These are phyloP conservation scores for Sinapis alba DNA, from an alignment of 441 rosid genomes.

Conservation along the genomic window DNA sequence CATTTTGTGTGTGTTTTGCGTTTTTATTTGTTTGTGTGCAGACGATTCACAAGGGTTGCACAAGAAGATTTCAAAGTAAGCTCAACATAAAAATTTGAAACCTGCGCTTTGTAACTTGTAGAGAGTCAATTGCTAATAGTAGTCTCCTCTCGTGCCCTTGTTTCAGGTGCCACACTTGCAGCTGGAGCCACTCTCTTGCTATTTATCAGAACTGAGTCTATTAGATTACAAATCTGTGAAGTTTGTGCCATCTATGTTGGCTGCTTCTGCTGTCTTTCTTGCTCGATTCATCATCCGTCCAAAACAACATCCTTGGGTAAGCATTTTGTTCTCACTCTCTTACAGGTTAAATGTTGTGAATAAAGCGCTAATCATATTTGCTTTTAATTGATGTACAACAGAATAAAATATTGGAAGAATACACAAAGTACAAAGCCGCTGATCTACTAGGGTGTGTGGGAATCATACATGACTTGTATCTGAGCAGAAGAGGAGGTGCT, in stretches of 20 bases:
- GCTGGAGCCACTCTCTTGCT: constrained; percentile 64
- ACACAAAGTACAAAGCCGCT: not conserved
- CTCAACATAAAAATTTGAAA: not conserved
- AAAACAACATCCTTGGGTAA: not conserved
- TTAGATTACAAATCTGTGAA: constrained; percentile 20
- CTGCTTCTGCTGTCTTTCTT: constrained; percentile 1
- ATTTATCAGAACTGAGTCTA: constrained; percentile 65
- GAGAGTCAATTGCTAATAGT: not conserved
- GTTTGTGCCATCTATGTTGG: not conserved
- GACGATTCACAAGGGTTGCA: constrained; percentile 54
- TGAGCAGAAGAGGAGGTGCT: not conserved
- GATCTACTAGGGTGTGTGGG: not conserved
- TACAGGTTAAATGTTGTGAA: not conserved
- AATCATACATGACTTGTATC: not conserved
- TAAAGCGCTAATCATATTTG: not conserved
- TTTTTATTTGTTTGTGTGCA: constrained; percentile 18
- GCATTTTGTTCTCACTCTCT: not conserved
- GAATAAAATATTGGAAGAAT: not conserved
- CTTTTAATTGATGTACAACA: not conserved
- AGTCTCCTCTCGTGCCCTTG: not conserved
- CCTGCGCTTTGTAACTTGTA: not conserved
- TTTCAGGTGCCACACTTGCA: constrained; percentile 48
- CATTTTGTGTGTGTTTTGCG: not conserved
- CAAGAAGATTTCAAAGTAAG: constrained; percentile 60
- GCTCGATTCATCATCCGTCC: not conserved